Base-by-base conservation (phyloP, 768 basidiomycete genomes). In the Favolaschia claudopus region DNA sequence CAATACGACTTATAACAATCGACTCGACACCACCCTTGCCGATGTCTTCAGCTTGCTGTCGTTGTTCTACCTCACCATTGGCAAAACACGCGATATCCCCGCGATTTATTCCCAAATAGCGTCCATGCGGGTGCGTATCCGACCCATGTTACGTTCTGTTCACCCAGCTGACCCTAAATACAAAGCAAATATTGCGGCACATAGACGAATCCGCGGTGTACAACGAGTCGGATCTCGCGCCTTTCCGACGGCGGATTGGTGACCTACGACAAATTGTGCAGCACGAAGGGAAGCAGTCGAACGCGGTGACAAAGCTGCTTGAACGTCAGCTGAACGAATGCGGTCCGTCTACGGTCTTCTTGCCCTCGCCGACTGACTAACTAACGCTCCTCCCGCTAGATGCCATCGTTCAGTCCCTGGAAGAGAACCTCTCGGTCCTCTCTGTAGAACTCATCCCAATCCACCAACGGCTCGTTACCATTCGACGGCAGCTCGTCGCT, bases 31-130 rank as follows among this genome's bases (percentile, higher is more conserved):
- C 7, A 92, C 95, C 5, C 87, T 99, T 42, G 89, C 93, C 27
- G 97, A 99, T 76, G 96, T 99, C 33, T 99, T 99, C 78, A 89
- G 86, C 69, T 83, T 99, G 45, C 85, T 99, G 39, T 96, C 95
- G 14, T 85, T 99, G 64, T 98, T 97, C 83, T 99, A 95, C 81
- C 88, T 99, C 67, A 97, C 96, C 33, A 95, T 99, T 61, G 97
- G 97, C 38, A 96, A 95, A 79, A 95, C 93, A 36, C 87, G 89
- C 64, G 96, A 98, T 74, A 89, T 90, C 10, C 96, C 96, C 0
- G 96, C 96, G 24, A 94, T 92, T 0, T 99, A 97, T 74, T 94
- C 93, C 62, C 97, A 99, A 69, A 88, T 99, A 62, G 94, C 95
- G 34, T 95, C 91, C 58, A 97, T 99, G 90, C 80, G 92, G 76